phyloP scores from a whole-genome alignment of 345 rosid species.

The Salix suchowensis region DNA sequence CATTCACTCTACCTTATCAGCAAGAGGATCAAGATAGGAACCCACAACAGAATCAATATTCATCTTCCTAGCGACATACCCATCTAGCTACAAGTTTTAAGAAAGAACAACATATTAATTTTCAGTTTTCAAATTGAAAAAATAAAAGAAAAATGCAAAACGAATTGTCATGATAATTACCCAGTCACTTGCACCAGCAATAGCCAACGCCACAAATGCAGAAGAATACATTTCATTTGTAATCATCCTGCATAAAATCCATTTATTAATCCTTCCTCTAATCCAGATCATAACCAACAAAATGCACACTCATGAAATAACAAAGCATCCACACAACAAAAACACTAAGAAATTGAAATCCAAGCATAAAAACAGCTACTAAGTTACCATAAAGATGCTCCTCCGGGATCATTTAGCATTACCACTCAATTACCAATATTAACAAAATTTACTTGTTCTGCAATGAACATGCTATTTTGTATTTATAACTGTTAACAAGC shows the following conservation, averaged over 20 bases:
- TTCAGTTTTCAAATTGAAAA: not conserved
- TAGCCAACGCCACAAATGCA: slow-evolving; percentile 62
- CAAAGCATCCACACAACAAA: no score
- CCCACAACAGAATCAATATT: slow-evolving; percentile 86
- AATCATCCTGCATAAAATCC: slow-evolving; percentile 62
- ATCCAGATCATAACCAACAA: not conserved
- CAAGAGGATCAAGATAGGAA: slow-evolving; percentile 95
- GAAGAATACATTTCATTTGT: slow-evolving; percentile 67
- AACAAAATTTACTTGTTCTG: no score
- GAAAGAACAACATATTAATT: not conserved
- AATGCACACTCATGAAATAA: not conserved
- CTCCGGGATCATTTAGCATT: no score
- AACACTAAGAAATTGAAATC: no score
- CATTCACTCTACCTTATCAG: slow-evolving; percentile 64
- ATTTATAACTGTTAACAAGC: no score
- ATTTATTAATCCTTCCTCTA: not conserved
- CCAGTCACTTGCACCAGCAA: slow-evolving; percentile 93
- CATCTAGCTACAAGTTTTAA: slow-evolving; percentile 64
- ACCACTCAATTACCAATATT: no score
- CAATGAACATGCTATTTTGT: no score
- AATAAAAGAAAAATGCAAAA: not conserved
- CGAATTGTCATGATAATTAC: slow-evolving; percentile 23
- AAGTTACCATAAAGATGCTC: no score
- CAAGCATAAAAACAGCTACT: no score
- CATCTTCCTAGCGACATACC: slow-evolving; percentile 89